Conservation (phyloP, 768 basidiomycete genomes). For the Termitomyces eurrhizus region DNA sequence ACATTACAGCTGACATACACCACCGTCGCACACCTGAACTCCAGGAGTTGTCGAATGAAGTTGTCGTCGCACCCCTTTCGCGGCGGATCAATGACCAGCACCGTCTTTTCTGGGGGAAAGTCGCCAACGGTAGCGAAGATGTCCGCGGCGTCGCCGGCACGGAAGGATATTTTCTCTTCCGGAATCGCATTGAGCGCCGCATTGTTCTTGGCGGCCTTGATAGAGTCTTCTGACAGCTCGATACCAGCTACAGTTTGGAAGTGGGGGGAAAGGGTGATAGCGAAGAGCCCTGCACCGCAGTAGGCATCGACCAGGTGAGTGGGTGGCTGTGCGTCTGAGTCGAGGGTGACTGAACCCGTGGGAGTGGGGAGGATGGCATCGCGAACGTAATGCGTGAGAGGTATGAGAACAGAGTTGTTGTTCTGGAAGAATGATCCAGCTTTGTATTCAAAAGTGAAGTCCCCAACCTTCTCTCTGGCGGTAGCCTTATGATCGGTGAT, state of each 20-base stretch:
- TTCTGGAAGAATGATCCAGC: slow-evolving; percentile 97
- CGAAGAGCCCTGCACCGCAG: slow-evolving; percentile 87
- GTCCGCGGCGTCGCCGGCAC: slow-evolving; percentile 78
- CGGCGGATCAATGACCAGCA: slow-evolving; percentile 84
- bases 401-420: slow-evolving; percentile 88
- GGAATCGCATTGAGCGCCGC: slow-evolving; percentile 61
- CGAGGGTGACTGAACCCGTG: slow-evolving; percentile 12
- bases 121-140: slow-evolving; percentile 69
- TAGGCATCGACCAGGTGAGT: slow-evolving; percentile 96
- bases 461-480: slow-evolving; percentile 83
- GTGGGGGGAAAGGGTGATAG: slow-evolving; percentile 72
- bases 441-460: slow-evolving; percentile 77
- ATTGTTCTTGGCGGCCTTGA: slow-evolving; percentile 64
- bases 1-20: slow-evolving; percentile 97
- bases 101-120: slow-evolving; percentile 67
- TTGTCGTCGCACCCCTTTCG: slow-evolving; percentile 88
- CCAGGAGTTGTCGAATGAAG: slow-evolving; percentile 73
- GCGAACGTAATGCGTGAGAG: slow-evolving; percentile 80
- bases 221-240: slow-evolving; percentile 74
- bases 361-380: slow-evolving; percentile 56
- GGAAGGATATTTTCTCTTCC: slow-evolving; percentile 57
- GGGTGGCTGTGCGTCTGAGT: slow-evolving; percentile 24
- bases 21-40: slow-evolving; percentile 61
- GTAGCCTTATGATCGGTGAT: slow-evolving; percentile 77
- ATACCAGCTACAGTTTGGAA: slow-evolving; percentile 84